Evolutionary conservation across 2,329 filamentous ascomycete species (phyloP).

Genomic region (Aspergillus sp.): DNA sequence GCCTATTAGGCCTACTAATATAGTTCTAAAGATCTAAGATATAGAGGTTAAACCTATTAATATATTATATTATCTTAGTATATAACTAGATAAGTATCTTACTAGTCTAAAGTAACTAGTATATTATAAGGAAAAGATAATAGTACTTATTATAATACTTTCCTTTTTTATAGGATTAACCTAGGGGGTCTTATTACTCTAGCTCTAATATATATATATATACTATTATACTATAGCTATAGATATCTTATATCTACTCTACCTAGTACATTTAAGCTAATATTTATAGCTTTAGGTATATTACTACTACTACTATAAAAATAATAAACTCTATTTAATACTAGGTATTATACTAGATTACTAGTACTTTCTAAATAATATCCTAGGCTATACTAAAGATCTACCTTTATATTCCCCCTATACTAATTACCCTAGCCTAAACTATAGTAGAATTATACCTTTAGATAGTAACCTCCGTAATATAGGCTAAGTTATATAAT

Average conservation of each 20-base stretch:
- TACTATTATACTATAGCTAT: conserved; percentile 17
- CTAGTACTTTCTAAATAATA: no score
- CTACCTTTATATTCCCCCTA: no score
- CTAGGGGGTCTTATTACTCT: background rate
- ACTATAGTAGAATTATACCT: background rate
- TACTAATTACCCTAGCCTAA: background rate
- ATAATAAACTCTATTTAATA: no score
- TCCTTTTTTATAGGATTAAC: background rate
- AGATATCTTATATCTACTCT: conserved; percentile 24
- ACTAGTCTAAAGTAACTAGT: background rate
- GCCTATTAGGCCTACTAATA: background rate
- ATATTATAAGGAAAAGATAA: background rate
- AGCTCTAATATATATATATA: conserved; percentile 15
- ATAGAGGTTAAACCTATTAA: background rate
- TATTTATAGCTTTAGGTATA: background rate
- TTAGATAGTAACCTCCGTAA: no score
- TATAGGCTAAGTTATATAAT: no score
- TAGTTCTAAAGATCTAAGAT: background rate
- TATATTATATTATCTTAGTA: background rate
- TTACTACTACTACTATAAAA: no score
- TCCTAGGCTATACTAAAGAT: no score
- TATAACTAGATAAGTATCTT: background rate
- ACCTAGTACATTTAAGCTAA: conserved; percentile 15
- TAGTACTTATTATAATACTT: background rate
- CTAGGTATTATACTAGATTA: no score